Conservation (phyloP, 192 early-diverging fungal species). For the Diversispora eburnea region DNA sequence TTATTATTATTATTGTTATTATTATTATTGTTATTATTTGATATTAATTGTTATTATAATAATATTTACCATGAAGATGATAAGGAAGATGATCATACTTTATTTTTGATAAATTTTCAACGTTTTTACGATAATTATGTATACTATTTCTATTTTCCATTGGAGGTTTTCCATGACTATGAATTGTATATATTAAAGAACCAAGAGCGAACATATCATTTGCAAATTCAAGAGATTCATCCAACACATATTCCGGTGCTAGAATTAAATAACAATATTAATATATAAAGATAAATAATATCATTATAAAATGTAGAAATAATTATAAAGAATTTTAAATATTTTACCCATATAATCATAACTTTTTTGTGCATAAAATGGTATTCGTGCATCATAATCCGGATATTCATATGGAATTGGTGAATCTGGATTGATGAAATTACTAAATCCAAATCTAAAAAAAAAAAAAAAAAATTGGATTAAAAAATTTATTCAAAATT, state of each 20-base stretch:
- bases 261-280: neutral
- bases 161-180: conserved; percentile 63
- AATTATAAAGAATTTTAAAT: neutral
- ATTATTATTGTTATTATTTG: too few relatives aligned
- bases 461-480: neutral
- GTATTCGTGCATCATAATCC: conserved; percentile 59
- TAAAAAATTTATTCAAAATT: too few relatives aligned
- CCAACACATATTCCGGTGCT: conserved; percentile 71
- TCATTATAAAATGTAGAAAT: neutral
- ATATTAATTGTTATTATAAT: too few relatives aligned
- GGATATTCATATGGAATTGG: conserved; percentile 35
- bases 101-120: conserved; percentile 42
- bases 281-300: neutral
- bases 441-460: conserved; percentile 63
- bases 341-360: conserved; percentile 50
- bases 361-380: conserved; percentile 54
- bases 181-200: conserved; percentile 68
- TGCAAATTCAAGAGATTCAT: conserved; percentile 47
- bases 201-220: conserved; percentile 80
- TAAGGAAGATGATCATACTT: conserved; percentile 49
- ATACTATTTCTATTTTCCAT: conserved; percentile 61
- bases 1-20: too few relatives aligned
- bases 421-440: conserved; percentile 44
- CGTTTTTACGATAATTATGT: conserved; percentile 58
- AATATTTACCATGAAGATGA: conserved; percentile 45